Evolutionary conservation across 345 rosid genomes (phyloP).

Genomic region (Salix brachista): DNA sequence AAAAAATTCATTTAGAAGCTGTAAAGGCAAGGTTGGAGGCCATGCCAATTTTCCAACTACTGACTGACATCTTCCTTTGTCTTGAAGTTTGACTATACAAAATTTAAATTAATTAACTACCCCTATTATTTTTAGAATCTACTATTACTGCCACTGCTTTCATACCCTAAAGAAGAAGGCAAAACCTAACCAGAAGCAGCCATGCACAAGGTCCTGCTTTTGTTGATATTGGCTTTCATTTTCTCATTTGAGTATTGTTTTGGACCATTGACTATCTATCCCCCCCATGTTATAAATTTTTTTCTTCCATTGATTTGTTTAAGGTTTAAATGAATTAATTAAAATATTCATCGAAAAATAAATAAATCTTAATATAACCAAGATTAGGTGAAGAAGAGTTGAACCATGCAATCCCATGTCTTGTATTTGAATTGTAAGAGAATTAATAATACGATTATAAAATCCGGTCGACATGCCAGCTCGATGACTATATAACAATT

Average conservation of each 20-base stretch:
- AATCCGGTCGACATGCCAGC: too few relatives aligned
- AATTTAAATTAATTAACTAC: conserved; percentile 9
- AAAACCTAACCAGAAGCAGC: neutral
- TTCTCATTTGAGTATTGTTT: neutral
- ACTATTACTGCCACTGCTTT: conserved; percentile 29
- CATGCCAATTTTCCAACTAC: conserved; percentile 56
- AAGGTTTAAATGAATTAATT: too few relatives aligned
- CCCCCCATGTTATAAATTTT: neutral
- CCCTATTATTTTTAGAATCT: conserved; percentile 23
- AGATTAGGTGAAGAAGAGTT: too few relatives aligned
- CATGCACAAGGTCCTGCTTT: neutral
- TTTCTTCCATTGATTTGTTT: neutral
- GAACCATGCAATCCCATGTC: neutral
- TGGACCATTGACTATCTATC: neutral
- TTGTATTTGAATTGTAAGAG: neutral
- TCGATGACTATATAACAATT: too few relatives aligned
- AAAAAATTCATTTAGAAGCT: conserved; percentile 31
- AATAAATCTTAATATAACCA: too few relatives aligned
- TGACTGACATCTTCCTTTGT: conserved; percentile 62
- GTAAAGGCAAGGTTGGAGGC: conserved; percentile 57
- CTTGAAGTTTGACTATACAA: conserved; percentile 43
- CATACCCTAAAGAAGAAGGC: neutral
- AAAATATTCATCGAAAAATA: too few relatives aligned
- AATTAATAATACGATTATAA: too few relatives aligned
- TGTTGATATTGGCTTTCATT: too few relatives aligned